Conservation (phyloP, 768 basidiomycete species). For the Collybia sp. region DNA sequence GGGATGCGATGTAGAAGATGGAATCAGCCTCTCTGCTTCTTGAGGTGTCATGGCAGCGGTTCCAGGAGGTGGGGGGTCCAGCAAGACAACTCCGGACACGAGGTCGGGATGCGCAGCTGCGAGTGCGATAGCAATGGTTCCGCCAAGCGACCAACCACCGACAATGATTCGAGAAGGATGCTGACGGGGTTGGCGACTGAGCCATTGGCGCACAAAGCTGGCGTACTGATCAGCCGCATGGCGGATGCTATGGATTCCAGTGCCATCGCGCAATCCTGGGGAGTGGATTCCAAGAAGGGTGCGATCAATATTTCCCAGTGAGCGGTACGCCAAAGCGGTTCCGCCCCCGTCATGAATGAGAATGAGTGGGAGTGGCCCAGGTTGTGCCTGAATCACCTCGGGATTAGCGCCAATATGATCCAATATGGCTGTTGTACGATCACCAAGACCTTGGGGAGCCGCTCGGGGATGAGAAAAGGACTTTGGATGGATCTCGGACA, state of each 20-base stretch:
- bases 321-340: constrained; percentile 3
- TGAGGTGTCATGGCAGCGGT: not conserved
- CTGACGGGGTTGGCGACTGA: not conserved
- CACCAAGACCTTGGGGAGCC: not conserved
- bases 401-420: constrained; percentile 1
- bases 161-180: not conserved
- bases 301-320: not conserved
- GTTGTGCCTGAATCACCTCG: not conserved
- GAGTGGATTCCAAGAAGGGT: constrained; percentile 3
- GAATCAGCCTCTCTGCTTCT: not conserved
- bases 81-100: constrained; percentile 1
- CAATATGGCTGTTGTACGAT: not conserved
- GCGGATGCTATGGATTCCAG: constrained; percentile 1
- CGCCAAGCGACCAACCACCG: constrained; percentile 5
- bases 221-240: constrained; percentile 1
- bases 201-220: not conserved
- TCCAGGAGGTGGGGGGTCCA: constrained; percentile 3
- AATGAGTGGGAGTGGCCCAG: constrained; percentile 1
- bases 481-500: not conserved
- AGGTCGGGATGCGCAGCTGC: constrained; percentile 3
- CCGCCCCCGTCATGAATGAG: constrained; percentile 6
- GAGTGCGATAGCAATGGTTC: constrained; percentile 1
- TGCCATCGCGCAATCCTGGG: not conserved
- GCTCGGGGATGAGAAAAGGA: not conserved
- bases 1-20: not conserved